phyloP scores from a whole-genome alignment of 768 basidiomycete genomes.

The Cystobasidium onofrii region DNA sequence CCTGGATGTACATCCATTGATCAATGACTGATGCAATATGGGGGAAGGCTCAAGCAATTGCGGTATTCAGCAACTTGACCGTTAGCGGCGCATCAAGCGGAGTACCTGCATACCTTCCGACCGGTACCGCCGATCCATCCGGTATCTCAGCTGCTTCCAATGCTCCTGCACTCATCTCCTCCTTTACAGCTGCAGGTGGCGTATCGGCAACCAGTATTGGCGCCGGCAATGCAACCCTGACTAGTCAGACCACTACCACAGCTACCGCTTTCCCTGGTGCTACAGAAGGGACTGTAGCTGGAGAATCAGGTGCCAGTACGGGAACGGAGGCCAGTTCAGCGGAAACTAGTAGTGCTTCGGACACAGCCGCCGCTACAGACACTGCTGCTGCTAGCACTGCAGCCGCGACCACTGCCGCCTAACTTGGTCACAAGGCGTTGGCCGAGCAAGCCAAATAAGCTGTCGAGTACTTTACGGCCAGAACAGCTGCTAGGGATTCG shows the following conservation, averaged over 20 bases:
- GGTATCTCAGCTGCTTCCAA: background rate
- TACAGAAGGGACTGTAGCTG: background rate
- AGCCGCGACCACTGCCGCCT: background rate
- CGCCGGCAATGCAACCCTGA: background rate
- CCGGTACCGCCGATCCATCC: background rate
- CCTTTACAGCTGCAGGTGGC: background rate
- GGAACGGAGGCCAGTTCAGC: background rate
- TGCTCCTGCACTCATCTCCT: background rate
- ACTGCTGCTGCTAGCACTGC: background rate
- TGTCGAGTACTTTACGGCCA: too few species aligned
- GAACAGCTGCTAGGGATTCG: too few species aligned
- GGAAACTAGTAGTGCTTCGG: background rate
- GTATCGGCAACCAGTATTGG: background rate
- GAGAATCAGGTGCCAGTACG: background rate
- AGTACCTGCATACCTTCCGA: background rate
- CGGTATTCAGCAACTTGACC: background rate
- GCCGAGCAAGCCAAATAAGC: too few species aligned
- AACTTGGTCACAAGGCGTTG: background rate
- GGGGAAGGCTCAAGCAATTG: background rate
- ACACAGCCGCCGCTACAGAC: background rate
- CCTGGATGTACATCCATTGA: too few species aligned
- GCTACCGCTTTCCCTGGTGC: background rate
- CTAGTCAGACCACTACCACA: background rate
- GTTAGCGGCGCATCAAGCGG: background rate
- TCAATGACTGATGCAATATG: background rate